Conservation (phyloP, 2,329 filamentous ascomycete genomes). For the Sporothrix luriei region DNA sequence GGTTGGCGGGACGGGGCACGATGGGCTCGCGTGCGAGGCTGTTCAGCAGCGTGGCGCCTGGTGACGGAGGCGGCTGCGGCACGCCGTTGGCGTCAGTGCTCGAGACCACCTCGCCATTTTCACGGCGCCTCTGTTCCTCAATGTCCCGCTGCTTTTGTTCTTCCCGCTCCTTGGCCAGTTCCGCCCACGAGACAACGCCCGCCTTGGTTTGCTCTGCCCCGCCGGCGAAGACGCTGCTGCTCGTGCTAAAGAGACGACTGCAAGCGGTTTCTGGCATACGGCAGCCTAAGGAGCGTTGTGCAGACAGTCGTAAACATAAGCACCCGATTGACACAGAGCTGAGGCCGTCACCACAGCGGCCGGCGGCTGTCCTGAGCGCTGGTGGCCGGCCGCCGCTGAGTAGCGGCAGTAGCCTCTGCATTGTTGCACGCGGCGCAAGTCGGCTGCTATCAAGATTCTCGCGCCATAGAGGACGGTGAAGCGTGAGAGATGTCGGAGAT, state of each 20-base stretch:
- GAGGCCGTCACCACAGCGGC: not conserved
- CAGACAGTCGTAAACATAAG: not conserved
- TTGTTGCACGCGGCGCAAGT: slow-evolving; percentile 21
- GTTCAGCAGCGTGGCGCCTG: slow-evolving; percentile 36
- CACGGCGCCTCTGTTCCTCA: slow-evolving; percentile 7
- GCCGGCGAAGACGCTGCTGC: not conserved
- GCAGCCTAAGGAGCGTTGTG: too few relatives aligned
- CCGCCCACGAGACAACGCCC: slow-evolving; percentile 26
- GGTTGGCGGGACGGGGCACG: slow-evolving; percentile 27
- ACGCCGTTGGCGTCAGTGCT: not conserved
- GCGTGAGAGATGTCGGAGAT: not conserved
- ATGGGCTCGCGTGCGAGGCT: slow-evolving; percentile 37
- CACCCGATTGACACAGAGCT: too few relatives aligned
- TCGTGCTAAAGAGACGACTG: slow-evolving; percentile 23
- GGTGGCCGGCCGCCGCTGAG: not conserved
- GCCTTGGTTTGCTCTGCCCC: not conserved
- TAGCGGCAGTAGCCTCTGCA: slow-evolving; percentile 8
- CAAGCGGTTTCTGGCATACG: not conserved
- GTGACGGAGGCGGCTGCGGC: slow-evolving; percentile 17
- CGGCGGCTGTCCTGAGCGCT: not conserved
- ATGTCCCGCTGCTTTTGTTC: slow-evolving; percentile 3
- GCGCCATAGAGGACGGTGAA: slow-evolving; percentile 27
- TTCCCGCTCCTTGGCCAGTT: slow-evolving; percentile 26
- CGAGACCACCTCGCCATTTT: not conserved
- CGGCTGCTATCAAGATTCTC: slow-evolving; percentile 15